A percentile compares a stretch with the other conserved stretches of the same genome.
These are phyloP conservation scores for Fusarium piperis DNA, from an alignment of 2,329 filamentous ascomycete species.

Conservation along the genomic window DNA sequence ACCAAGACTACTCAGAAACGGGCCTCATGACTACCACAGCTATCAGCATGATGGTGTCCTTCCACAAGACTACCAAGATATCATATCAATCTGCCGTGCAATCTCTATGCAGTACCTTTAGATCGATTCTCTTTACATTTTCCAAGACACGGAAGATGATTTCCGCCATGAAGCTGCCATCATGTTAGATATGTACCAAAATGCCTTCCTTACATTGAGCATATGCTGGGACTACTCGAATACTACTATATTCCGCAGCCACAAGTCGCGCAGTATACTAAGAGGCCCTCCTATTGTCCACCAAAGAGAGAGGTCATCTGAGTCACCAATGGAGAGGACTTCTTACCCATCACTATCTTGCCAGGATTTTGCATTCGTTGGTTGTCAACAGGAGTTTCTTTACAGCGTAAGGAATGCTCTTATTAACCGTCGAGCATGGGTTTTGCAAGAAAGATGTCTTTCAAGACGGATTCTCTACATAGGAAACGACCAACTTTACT, in stretches of 20 bases:
- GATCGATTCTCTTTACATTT: background rate
- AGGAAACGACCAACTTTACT: background rate
- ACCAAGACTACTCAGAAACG: background rate
- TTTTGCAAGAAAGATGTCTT: background rate
- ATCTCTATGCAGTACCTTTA: background rate
- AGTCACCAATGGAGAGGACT: background rate
- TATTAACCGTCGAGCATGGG: background rate
- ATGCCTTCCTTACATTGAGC: background rate
- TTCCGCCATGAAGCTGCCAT: background rate
- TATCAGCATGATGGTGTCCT: background rate
- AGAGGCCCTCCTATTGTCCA: background rate
- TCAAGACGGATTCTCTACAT: background rate
- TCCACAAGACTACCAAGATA: background rate
- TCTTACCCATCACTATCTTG: too few relatives aligned
- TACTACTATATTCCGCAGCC: background rate
- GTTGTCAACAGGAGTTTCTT: background rate
- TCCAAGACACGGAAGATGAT: background rate
- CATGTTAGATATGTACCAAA: background rate
- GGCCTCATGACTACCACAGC: too few relatives aligned
- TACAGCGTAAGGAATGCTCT: background rate
- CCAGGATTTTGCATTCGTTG: background rate
- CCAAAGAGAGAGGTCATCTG: background rate
- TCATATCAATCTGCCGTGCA: background rate
- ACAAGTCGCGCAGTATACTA: background rate
- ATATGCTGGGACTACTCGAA: background rate